A percentile compares a stretch with the other conserved stretches of the same genome.
phyloP scores from a whole-genome alignment of 495 filamentous ascomycete species.

The Penicillium arizonense region DNA sequence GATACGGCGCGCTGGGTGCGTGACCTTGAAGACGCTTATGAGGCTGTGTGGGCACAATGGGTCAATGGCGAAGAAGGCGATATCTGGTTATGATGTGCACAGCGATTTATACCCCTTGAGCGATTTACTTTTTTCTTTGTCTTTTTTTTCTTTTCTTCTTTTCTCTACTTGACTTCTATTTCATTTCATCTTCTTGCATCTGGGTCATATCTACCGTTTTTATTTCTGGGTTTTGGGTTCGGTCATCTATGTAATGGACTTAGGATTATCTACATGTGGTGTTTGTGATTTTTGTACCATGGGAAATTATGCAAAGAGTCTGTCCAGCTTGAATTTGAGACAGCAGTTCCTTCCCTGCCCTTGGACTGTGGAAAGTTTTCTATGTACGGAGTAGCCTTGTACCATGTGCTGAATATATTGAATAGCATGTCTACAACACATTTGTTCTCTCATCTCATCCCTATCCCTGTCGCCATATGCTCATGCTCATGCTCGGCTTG shows the following conservation, averaged over 20 bases:
- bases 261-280: background rate
- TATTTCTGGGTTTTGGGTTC: background rate
- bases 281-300: slow-evolving; percentile 1
- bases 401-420: background rate
- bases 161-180: background rate
- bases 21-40: slow-evolving; percentile 87
- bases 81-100: slow-evolving; percentile 64
- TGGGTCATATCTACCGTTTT: background rate
- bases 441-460: background rate
- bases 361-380: too few relatives aligned
- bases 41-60: slow-evolving; percentile 85
- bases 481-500: too few relatives aligned
- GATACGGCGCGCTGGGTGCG: slow-evolving; percentile 90
- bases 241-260: slow-evolving; percentile 1
- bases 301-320: background rate
- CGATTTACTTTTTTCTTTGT: slow-evolving; percentile 26
- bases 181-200: background rate
- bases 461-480: background rate
- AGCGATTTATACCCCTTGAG: slow-evolving; percentile 39
- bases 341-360: too few relatives aligned
- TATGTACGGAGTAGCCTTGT: background rate
- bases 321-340: background rate
- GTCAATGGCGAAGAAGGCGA: slow-evolving; percentile 85
- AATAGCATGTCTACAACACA: background rate
- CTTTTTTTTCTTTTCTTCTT: background rate